Base-by-base conservation (phyloP, 805 yeast species). In the Clavispora phyllophila region DNA sequence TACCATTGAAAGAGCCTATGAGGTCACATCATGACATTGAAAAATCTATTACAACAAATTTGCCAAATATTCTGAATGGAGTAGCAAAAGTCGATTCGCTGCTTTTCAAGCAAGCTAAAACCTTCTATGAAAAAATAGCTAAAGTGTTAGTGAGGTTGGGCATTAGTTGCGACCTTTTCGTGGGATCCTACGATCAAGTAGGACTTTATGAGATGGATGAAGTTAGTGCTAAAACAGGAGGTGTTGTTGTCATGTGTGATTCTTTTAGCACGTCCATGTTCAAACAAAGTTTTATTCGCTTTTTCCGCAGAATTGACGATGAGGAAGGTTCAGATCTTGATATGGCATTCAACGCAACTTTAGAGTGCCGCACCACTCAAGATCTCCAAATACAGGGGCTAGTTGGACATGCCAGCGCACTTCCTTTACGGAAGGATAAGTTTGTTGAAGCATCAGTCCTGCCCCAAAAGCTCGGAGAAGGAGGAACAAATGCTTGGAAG, bases 111-210 rank as follows among this genome's bases (percentile, higher is more conserved):
- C 53, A 49, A 39, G 78, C 80, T 4, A 65, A 62, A 37, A 58
- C 62, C 37, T 81, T 67, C 53, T 82, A 79, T 57, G 65, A 67
- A 8, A 61, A 63, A 8, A 57, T 82, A n/a, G 76, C 85, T 3
- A 63, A 66, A 20, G 57, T 55, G 14, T 66, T 78, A 18, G 70
- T 79, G 0, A 48, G 62, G 4, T 68, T 72, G 47, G 85, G 86
- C 0, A 73, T 78, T 41, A 66, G 80, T 5, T 65, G 81, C 36
- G 77, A 79, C 52, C 57, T 81, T 17, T 80, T 81, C 49, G 73
- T 79, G 44, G 87, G 87, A 13, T 72, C 82, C 10, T 81, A 81
- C 56, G 87, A 82, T 58, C 88, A 82, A 58, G 72, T 80, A 35
- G 88, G 88, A 0, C 63, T 82, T 25, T 75, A 64, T 48, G 88